Percentiles rank a stretch among this genome's conserved stretches.
phyloP scores from a whole-genome alignment of 73 alveolate species.

The Tetrahymena malaccensis region DNA sequence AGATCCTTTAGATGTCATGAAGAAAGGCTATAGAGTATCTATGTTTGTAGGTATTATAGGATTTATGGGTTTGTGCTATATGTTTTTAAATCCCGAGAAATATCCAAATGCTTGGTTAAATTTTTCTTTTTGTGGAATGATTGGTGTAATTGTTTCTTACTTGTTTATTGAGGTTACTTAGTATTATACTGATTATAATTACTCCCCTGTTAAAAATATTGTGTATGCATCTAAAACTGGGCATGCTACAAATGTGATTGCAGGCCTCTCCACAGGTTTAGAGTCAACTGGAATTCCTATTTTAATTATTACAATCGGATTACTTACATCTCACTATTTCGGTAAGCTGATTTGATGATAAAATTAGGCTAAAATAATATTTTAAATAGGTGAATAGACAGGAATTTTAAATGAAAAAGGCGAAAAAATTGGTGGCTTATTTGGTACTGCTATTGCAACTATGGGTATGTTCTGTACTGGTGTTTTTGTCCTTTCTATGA shows the following conservation, averaged over 20 bases:
- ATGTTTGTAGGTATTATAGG: constrained; percentile 57
- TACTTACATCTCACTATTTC: constrained; percentile 64
- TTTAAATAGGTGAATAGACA: constrained; percentile 45
- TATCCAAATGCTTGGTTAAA: constrained; percentile 45
- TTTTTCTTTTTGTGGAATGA: constrained; percentile 50
- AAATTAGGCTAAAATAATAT: background rate
- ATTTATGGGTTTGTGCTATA: constrained; percentile 52
- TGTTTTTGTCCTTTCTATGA: constrained; percentile 80
- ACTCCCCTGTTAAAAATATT: constrained; percentile 70
- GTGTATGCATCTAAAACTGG: constrained; percentile 75
- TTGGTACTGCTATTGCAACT: constrained; percentile 92
- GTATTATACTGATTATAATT: constrained; percentile 83
- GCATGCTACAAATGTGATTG: constrained; percentile 83
- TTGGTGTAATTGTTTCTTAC: constrained; percentile 62
- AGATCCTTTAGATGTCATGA: constrained; percentile 63
- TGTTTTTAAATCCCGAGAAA: constrained; percentile 33
- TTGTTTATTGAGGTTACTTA: constrained; percentile 50
- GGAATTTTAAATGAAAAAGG: constrained; percentile 53
- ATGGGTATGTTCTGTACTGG: constrained; percentile 86
- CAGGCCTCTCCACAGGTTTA: constrained; percentile 74
- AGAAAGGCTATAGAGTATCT: constrained; percentile 65
- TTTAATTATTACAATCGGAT: constrained; percentile 59
- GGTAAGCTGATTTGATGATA: background rate
- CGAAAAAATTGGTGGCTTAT: constrained; percentile 60
- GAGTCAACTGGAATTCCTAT: constrained; percentile 79